Conservation (phyloP, 192 early-diverging fungal genomes). For the Dissophora ornata region DNA sequence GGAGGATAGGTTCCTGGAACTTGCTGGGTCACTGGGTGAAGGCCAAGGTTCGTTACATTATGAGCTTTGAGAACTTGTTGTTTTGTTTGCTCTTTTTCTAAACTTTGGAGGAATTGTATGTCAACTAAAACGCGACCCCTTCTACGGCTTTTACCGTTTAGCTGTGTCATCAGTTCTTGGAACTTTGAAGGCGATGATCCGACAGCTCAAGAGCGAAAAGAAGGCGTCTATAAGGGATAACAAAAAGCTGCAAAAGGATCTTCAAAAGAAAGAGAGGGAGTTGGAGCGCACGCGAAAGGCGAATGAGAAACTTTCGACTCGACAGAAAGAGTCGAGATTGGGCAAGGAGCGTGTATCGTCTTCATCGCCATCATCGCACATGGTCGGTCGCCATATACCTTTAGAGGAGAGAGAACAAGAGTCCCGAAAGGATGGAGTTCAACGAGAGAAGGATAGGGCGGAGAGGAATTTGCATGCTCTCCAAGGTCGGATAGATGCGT, state of each 20-base stretch:
- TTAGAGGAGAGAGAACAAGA: constrained; percentile 14
- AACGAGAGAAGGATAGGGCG: constrained; percentile 18
- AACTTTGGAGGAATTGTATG: background rate
- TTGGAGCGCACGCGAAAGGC: constrained; percentile 11
- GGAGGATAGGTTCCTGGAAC: constrained; percentile 28
- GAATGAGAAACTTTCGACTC: constrained; percentile 37
- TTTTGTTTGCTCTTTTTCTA: background rate
- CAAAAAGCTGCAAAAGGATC: constrained; percentile 23
- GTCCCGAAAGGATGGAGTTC: background rate
- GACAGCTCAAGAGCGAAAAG: constrained; percentile 38
- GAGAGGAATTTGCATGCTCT: constrained; percentile 7
- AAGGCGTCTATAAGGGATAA: constrained; percentile 4
- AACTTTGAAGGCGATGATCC: constrained; percentile 41
- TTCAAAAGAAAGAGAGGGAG: constrained; percentile 18
- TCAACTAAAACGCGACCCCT: no score
- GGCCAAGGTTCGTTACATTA: constrained; percentile 36
- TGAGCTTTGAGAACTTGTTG: background rate
- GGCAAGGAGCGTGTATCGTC: background rate
- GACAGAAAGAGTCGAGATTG: background rate
- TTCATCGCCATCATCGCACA: no score
- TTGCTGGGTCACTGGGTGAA: constrained; percentile 31
- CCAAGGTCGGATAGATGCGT: constrained; percentile 13
- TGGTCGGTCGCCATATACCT: background rate
- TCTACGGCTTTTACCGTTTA: no score
- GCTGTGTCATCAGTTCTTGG: constrained; percentile 32